phyloP scores from a whole-genome alignment of 768 basidiomycete genomes.

The Tricholoma flavovirens region DNA sequence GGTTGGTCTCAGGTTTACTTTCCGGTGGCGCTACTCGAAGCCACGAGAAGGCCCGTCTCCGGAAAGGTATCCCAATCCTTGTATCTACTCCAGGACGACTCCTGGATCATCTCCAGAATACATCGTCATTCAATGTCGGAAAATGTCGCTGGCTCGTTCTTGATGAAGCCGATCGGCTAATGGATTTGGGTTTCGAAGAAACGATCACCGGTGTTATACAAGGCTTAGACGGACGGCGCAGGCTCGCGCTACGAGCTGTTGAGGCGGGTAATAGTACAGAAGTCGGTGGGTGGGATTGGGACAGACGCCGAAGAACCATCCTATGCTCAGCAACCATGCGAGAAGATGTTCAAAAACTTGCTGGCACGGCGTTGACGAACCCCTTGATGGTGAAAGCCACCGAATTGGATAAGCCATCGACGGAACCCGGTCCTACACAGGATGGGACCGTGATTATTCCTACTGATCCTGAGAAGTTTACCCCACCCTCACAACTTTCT shows the following conservation, averaged over 20 bases:
- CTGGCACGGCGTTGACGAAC: conserved; percentile 71
- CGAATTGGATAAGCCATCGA: conserved; percentile 36
- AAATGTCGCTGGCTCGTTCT: conserved; percentile 95
- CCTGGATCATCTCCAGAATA: conserved; percentile 95
- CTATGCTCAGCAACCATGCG: conserved; percentile 96
- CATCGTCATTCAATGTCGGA: conserved; percentile 84
- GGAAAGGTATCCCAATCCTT: conserved; percentile 93
- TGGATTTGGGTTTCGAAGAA: conserved; percentile 98
- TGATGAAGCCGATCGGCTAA: conserved; percentile 94
- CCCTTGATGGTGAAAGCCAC: conserved; percentile 83
- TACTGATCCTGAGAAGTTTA: conserved; percentile 55
- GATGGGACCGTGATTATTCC: conserved; percentile 14
- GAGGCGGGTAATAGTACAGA: conserved; percentile 63
- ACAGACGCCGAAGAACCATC: conserved; percentile 70
- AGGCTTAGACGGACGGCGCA: conserved; percentile 77
- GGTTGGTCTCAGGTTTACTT: conserved; percentile 90
- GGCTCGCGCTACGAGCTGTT: conserved; percentile 64
- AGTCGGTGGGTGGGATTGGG: conserved; percentile 85
- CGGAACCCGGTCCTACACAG: conserved; percentile 12
- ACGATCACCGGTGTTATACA: conserved; percentile 87
- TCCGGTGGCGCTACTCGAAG: conserved; percentile 91
- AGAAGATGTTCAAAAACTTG: conserved; percentile 91
- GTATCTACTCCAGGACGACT: conserved; percentile 94
- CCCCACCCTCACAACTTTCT: conserved; percentile 87
- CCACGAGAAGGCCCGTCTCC: conserved; percentile 92